phyloP scores from a whole-genome alignment of 805 yeast genomes.

The Sungouiella blattae region DNA sequence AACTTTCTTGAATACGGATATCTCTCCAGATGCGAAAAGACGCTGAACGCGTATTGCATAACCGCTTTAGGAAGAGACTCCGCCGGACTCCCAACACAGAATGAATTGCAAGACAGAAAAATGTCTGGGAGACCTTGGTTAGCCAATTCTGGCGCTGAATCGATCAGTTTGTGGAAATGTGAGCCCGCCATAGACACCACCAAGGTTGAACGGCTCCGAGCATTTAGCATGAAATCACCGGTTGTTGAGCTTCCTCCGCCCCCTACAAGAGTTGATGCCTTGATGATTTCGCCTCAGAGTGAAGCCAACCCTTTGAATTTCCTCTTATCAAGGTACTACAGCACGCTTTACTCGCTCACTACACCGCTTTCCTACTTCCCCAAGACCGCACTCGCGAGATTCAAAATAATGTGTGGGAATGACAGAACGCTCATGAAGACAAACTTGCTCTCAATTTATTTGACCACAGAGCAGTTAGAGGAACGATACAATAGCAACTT shows the following conservation, averaged over 20 bases:
- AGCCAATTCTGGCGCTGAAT: too few relatives aligned
- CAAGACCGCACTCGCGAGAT: slow-evolving; percentile 49
- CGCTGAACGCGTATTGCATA: background rate
- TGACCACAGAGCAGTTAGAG: slow-evolving; percentile 40
- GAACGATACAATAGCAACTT: slow-evolving; percentile 34
- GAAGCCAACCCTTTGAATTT: slow-evolving; percentile 28
- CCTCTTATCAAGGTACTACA: slow-evolving; percentile 31
- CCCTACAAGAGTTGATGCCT: slow-evolving; percentile 1
- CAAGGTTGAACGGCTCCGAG: too few relatives aligned
- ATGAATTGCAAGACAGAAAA: too few relatives aligned
- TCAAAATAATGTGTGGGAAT: slow-evolving; percentile 39
- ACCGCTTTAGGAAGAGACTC: too few relatives aligned
- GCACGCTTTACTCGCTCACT: slow-evolving; percentile 34
- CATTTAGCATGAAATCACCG: slow-evolving; percentile 19
- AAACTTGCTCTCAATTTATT: slow-evolving; percentile 25
- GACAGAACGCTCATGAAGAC: slow-evolving; percentile 16
- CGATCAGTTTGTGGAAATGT: too few relatives aligned
- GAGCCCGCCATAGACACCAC: too few relatives aligned
- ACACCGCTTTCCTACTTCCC: slow-evolving; percentile 42
- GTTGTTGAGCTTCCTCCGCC: background rate
- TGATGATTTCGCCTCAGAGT: slow-evolving; percentile 13
- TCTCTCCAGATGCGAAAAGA: background rate
- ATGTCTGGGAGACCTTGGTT: too few relatives aligned
- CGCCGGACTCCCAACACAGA: too few relatives aligned
- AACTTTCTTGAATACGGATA: background rate